Percentiles rank a stretch among this genome's conserved stretches.
phyloP scores from a whole-genome alignment of 306 rosid genomes.

The Trifolium fragiferum region DNA sequence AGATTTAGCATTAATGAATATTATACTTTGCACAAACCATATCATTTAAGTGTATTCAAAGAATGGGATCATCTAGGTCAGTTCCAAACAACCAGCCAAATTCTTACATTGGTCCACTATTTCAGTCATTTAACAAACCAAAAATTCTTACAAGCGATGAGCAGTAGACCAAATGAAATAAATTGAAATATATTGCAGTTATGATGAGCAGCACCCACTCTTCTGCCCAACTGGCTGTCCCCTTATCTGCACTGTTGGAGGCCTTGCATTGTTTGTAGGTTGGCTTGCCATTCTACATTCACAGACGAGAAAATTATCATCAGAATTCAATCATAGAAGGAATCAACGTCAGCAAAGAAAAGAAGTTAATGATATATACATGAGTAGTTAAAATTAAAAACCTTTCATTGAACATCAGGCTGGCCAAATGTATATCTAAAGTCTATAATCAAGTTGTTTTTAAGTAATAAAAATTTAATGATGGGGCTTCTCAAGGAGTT shows the following conservation, averaged over 20 bases:
- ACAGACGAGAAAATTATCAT: conserved; percentile 1
- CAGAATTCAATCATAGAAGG: not conserved
- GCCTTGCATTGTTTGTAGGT: conserved; percentile 48
- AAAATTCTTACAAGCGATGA: conserved; percentile 41
- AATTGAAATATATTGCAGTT: conserved; percentile 22
- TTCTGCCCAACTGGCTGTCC: conserved; percentile 60
- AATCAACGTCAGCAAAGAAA: not conserved
- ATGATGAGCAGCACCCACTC: conserved; percentile 59
- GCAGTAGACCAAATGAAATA: conserved; percentile 24
- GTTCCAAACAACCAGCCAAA: conserved; percentile 45
- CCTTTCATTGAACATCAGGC: not conserved
- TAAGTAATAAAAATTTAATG: not conserved
- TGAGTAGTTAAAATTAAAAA: not conserved
- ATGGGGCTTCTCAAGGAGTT: not conserved
- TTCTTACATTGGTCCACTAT: conserved; percentile 49
- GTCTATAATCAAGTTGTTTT: not conserved
- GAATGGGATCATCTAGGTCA: conserved; percentile 54
- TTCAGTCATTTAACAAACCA: conserved; percentile 16
- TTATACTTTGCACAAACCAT: conserved; percentile 50
- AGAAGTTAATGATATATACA: not conserved
- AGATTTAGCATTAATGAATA: conserved; percentile 38
- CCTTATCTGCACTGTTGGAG: conserved; percentile 57
- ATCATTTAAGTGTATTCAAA: conserved; percentile 45
- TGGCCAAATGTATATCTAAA: not conserved
- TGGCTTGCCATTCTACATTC: conserved; percentile 58